Evolutionary conservation across 2,329 filamentous ascomycete species (phyloP).

Genomic region (Zymoseptoria ardabiliae): DNA sequence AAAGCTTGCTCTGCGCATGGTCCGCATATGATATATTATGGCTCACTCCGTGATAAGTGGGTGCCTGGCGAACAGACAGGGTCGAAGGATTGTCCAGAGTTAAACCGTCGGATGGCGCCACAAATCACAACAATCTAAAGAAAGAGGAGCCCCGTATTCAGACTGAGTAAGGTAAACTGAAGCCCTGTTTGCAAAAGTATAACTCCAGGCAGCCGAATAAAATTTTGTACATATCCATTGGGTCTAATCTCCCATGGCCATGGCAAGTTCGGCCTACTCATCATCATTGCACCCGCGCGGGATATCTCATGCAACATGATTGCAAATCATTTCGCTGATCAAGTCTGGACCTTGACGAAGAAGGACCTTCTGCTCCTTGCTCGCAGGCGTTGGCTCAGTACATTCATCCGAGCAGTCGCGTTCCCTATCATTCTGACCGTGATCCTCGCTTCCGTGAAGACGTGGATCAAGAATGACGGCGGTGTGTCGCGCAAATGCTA

Average conservation of each 20-base stretch:
- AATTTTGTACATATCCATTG: neutral
- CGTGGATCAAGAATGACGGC: conserved; percentile 70
- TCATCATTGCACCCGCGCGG: no score
- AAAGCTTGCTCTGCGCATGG: no score
- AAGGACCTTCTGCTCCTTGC: conserved; percentile 50
- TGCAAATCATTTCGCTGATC: conserved; percentile 21
- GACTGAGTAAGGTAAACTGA: no score
- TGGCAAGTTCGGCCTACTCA: neutral
- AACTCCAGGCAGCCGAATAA: neutral
- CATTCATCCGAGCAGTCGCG: conserved; percentile 46
- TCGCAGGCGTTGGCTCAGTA: conserved; percentile 46
- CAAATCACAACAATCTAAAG: no score
- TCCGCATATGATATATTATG: no score
- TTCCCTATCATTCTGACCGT: conserved; percentile 48
- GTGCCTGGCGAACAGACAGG: neutral
- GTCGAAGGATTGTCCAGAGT: neutral
- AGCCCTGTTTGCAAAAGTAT: neutral
- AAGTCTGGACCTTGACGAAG: conserved; percentile 48
- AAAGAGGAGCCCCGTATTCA: no score
- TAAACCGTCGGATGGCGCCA: neutral
- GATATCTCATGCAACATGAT: conserved; percentile 2
- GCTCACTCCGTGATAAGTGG: no score
- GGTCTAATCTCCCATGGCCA: neutral
- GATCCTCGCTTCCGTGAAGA: conserved; percentile 51
- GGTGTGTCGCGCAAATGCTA: no score